phyloP scores from a whole-genome alignment of 257 asterid species.

The Nicotiana paniculata region DNA sequence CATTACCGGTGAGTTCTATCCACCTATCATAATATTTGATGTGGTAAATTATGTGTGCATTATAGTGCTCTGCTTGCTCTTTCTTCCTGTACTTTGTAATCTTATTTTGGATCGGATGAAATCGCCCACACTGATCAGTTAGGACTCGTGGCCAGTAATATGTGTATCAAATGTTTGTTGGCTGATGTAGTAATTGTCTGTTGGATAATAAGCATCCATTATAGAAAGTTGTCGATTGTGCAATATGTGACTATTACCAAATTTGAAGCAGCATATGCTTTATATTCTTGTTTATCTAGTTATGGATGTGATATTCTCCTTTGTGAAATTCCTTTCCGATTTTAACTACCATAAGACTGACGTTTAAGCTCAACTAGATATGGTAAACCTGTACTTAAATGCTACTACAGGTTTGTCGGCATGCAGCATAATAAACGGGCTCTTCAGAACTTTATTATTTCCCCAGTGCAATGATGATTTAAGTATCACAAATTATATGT shows the following conservation, averaged over 20 bases:
- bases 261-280: neutral
- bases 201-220: neutral
- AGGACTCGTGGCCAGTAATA: neutral
- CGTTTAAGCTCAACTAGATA: neutral
- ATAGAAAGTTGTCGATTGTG: neutral
- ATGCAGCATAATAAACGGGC: neutral
- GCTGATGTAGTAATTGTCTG: neutral
- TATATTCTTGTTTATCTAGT: neutral
- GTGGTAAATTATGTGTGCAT: neutral
- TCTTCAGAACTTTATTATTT: neutral
- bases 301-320: neutral
- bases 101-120: neutral
- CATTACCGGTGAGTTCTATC: slow-evolving; percentile 33
- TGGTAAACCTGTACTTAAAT: neutral
- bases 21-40: neutral
- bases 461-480: neutral
- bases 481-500: neutral
- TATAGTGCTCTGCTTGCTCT: neutral
- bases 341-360: neutral
- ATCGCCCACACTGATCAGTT: neutral
- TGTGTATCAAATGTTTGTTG: neutral
- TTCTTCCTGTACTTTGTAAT: neutral
- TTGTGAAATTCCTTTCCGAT: neutral
- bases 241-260: neutral
- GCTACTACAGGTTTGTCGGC: neutral